Percentiles rank a stretch among this genome's conserved stretches.
phyloP scores from a whole-genome alignment of 2,329 filamentous ascomycete species.

The Talaromyces sp. region DNA sequence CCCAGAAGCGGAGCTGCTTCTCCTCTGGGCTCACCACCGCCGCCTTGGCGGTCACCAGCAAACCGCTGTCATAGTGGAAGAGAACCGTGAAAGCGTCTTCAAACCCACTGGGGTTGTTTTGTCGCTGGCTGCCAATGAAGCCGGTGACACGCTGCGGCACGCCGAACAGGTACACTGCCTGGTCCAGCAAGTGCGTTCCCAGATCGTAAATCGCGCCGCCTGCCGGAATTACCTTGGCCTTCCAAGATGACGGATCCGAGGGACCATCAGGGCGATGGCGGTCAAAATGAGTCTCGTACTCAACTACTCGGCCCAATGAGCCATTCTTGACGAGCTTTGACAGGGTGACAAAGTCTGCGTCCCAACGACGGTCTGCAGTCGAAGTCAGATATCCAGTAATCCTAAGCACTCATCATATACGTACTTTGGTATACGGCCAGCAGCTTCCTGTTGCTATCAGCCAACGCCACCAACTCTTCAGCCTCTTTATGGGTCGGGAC shows the following conservation, averaged over 20 bases:
- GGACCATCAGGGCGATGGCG: conserved; percentile 60
- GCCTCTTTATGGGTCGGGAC: conserved; percentile 67
- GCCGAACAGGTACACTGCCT: conserved; percentile 66
- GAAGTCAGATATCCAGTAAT: not conserved
- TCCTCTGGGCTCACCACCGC: conserved; percentile 63
- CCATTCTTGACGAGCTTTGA: conserved; percentile 56
- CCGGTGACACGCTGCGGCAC: conserved; percentile 62
- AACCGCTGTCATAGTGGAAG: conserved; percentile 58
- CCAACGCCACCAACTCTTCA: conserved; percentile 54
- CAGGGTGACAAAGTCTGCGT: conserved; percentile 70
- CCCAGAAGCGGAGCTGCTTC: conserved; percentile 69
- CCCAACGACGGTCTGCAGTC: conserved; percentile 60
- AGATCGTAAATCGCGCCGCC: conserved; percentile 69
- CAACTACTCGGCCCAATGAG: conserved; percentile 64
- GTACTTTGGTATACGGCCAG: conserved; percentile 65
- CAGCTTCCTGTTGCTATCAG: conserved; percentile 46
- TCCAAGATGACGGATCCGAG: conserved; percentile 52
- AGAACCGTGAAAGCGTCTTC: conserved; percentile 55
- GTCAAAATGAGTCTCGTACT: conserved; percentile 78
- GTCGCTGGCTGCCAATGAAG: conserved; percentile 62
- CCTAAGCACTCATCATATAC: conserved; percentile 9
- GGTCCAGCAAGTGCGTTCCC: conserved; percentile 71
- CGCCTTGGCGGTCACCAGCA: conserved; percentile 65
- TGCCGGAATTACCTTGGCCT: conserved; percentile 59
- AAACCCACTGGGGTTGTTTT: conserved; percentile 47